Evolutionary conservation across 148 eudicot genomes (phyloP).

Genomic region (Rhododendron kiyosumense): DNA sequence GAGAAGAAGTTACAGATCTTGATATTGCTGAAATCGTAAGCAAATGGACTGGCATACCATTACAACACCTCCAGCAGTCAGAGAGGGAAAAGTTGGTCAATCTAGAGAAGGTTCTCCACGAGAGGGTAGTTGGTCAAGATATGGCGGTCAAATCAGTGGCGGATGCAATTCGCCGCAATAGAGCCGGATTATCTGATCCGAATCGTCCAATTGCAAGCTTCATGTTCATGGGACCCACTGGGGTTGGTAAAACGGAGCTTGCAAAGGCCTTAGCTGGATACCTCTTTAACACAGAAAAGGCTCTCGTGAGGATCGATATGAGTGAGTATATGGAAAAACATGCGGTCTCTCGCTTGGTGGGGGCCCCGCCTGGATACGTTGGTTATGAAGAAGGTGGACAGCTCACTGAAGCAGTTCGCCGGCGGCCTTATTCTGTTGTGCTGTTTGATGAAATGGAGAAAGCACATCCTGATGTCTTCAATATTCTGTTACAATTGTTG

Average conservation of each 20-base stretch:
- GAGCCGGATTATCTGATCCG: slow-evolving; percentile 27
- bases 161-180: slow-evolving; percentile 26
- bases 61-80: slow-evolving; percentile 24
- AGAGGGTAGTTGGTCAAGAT: slow-evolving; percentile 29
- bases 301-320: slow-evolving; percentile 30
- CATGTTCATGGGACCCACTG: slow-evolving; percentile 35
- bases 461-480: slow-evolving; percentile 31
- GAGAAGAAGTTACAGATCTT: slow-evolving; percentile 28
- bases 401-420: slow-evolving; percentile 23
- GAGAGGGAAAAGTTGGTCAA: slow-evolving; percentile 26
- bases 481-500: slow-evolving; percentile 26
- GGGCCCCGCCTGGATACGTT: slow-evolving; percentile 29
- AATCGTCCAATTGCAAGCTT: slow-evolving; percentile 32
- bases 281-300: slow-evolving; percentile 29
- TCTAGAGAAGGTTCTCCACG: slow-evolving; percentile 22
- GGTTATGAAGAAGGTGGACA: slow-evolving; percentile 36
- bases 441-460: slow-evolving; percentile 34
- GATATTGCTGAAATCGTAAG: slow-evolving; percentile 33
- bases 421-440: slow-evolving; percentile 31
- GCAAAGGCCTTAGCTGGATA: slow-evolving; percentile 25
- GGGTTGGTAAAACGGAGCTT: slow-evolving; percentile 31
- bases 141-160: slow-evolving; percentile 33
- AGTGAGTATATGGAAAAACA: slow-evolving; percentile 33
- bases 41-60: slow-evolving; percentile 33
- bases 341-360: slow-evolving; percentile 28